Base-by-base conservation (phyloP, 1,139 yeast genomes). In the Candida tropicalis region DNA sequence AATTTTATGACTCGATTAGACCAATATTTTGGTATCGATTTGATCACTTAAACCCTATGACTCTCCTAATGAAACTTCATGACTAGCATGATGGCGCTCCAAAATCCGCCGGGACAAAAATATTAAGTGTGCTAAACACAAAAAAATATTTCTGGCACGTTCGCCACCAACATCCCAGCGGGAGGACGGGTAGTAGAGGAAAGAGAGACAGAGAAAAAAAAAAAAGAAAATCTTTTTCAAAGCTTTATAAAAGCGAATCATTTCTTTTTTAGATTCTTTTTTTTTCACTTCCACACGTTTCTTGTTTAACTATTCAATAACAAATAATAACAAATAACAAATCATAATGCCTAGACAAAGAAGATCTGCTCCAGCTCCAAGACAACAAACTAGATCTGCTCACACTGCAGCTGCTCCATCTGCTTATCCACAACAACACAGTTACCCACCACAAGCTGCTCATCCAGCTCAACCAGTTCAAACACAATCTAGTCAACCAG, bases 321-420 rank as follows among this genome's bases (percentile, higher is more conserved):
- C 23, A 20, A 20, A 20, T 20, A 2, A 20, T 27, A 25, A 31
- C 29, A 39, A 28, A 12, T 11, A 28, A 29, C 10, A 23, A 28
- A 16, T 24, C 31, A 16, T 16, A 12, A 80, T 80, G 84, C 71
- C 85, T 56, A 79, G 85, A 78, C 79, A 73, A 72, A 78, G 84
- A 62, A 76, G 83, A 63, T 77, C 84, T 56, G 77, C 83, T 51
- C 81, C 84, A 53, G 81, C 83, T 48, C 75, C 82, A 51, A 75
- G 81, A 63, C 63, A 72, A 38, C 91, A 84, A 64, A 69, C 80
- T 47, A 82, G 95, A 72, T 76, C 86, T 26, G 87, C 93, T 22
- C 84, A 83, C 60, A 84, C 95, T 41, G 83, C 87, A 60, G 80
- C 93, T 45, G 84, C 87, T 38, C 81, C 85, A 49, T 55, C 64